Conservation (phyloP, 495 filamentous ascomycete genomes). For the Platismatia glauca region DNA sequence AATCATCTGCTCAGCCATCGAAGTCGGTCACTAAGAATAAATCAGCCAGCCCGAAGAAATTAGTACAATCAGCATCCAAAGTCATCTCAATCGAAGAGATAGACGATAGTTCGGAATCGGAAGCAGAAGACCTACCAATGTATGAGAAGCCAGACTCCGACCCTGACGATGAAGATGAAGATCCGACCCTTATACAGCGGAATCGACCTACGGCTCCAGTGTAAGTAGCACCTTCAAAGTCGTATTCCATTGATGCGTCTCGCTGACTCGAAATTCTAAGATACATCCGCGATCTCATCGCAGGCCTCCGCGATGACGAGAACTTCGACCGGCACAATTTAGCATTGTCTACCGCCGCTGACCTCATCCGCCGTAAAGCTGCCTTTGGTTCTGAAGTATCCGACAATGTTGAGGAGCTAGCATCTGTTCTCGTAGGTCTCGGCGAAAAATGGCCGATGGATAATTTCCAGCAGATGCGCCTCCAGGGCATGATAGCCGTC, state of each 20-base stretch:
- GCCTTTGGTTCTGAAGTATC: constrained; percentile 79
- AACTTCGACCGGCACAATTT: constrained; percentile 76
- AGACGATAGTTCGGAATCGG: constrained; percentile 40
- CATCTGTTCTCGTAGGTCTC: constrained; percentile 62
- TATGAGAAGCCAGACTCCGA: constrained; percentile 95
- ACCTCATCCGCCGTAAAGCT: constrained; percentile 78
- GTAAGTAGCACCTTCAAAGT: constrained; percentile 33
- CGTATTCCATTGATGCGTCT: constrained; percentile 4
- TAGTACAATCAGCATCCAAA: constrained; percentile 32
- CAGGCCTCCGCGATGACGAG: constrained; percentile 69
- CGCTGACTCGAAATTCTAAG: constrained; percentile 24
- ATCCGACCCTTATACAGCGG: constrained; percentile 74
- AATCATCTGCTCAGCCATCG: constrained; percentile 8
- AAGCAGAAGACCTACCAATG: constrained; percentile 67
- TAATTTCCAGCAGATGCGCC: constrained; percentile 64
- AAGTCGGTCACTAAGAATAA: constrained; percentile 4
- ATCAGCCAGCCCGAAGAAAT: constrained; percentile 15
- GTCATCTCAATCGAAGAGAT: constrained; percentile 64
- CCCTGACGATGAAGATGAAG: constrained; percentile 80
- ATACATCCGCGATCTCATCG: constrained; percentile 81
- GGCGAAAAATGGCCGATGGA: constrained; percentile 71
- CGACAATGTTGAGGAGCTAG: constrained; percentile 75
- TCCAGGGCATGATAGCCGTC: constrained; percentile 78
- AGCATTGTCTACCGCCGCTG: constrained; percentile 64
- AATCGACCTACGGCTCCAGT: constrained; percentile 80